Conservation (phyloP, 148 eudicot species). For the Oxyria digyna region DNA sequence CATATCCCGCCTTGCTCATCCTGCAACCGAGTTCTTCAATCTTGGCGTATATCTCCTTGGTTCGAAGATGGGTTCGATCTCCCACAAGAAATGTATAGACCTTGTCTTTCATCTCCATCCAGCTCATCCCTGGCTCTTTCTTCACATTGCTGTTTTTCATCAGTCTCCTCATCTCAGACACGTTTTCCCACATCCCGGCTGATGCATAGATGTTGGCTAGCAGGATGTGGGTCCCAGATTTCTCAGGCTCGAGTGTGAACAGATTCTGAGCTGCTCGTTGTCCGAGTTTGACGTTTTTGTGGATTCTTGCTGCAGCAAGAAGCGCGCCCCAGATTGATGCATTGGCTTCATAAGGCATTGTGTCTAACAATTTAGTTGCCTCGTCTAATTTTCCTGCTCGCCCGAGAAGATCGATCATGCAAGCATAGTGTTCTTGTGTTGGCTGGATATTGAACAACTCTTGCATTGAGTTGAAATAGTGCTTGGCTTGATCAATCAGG, state of each 20-base stretch:
- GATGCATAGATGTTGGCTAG: constrained; percentile 71
- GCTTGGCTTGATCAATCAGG: constrained; percentile 42
- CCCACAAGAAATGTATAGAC: constrained; percentile 56
- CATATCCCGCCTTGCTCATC: constrained; percentile 54
- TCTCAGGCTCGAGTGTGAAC: constrained; percentile 47
- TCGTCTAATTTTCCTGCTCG: constrained; percentile 49
- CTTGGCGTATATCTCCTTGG: constrained; percentile 46
- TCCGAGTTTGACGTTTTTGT: constrained; percentile 53
- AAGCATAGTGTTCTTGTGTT: constrained; percentile 57
- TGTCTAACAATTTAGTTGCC: constrained; percentile 35
- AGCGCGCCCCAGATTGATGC: constrained; percentile 63
- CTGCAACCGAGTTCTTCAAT: constrained; percentile 37
- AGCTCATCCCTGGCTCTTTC: constrained; percentile 77
- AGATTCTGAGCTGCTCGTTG: constrained; percentile 49
- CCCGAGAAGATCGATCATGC: constrained; percentile 69
- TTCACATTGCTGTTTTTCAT: constrained; percentile 52
- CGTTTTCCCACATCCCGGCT: constrained; percentile 59
- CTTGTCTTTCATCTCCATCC: constrained; percentile 54
- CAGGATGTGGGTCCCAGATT: constrained; percentile 53
- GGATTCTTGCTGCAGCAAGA: constrained; percentile 63
- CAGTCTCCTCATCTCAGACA: constrained; percentile 37
- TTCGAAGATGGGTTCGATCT: constrained; percentile 47
- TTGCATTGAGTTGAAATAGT: constrained; percentile 43
- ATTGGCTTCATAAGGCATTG: constrained; percentile 65
- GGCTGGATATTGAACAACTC: constrained; percentile 37